Conservation (phyloP, 2,329 filamentous ascomycete genomes). For the Alternaria consortialis region DNA sequence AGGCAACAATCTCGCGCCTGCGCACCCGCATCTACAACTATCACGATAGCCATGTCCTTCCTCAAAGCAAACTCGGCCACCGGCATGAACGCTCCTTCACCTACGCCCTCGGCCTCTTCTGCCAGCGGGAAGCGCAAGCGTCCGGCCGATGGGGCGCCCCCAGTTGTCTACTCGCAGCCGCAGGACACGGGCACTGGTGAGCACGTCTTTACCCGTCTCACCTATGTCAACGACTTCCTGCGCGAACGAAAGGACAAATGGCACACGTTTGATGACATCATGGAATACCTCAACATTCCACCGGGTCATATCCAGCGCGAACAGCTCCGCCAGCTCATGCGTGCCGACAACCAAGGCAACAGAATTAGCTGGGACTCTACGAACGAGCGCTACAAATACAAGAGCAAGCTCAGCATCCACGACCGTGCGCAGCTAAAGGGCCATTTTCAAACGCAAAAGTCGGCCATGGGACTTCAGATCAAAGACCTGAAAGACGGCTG, state of each 20-base stretch:
- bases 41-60: constrained; percentile 43
- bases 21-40: neutral
- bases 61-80: constrained; percentile 42
- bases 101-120: constrained; percentile 60
- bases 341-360: constrained; percentile 64
- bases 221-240: constrained; percentile 76
- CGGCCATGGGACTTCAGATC: constrained; percentile 81
- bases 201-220: constrained; percentile 86
- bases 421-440: constrained; percentile 79
- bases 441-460: constrained; percentile 81
- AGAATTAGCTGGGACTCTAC: constrained; percentile 67
- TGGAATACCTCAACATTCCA: constrained; percentile 80
- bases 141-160: constrained; percentile 56
- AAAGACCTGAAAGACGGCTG: constrained; percentile 97
- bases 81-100: constrained; percentile 66
- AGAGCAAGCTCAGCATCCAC: constrained; percentile 83
- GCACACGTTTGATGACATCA: constrained; percentile 77
- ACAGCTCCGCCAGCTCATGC: constrained; percentile 72
- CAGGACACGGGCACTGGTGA: constrained; percentile 77
- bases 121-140: constrained; percentile 65
- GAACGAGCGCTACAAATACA: constrained; percentile 80
- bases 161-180: constrained; percentile 76
- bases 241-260: constrained; percentile 68
- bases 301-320: constrained; percentile 65
- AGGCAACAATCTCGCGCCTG: neutral